These are phyloP conservation scores for Ustilago shanxiensis DNA, from an alignment of 1,284 basidiomycete genomes.

Conservation along the genomic window DNA sequence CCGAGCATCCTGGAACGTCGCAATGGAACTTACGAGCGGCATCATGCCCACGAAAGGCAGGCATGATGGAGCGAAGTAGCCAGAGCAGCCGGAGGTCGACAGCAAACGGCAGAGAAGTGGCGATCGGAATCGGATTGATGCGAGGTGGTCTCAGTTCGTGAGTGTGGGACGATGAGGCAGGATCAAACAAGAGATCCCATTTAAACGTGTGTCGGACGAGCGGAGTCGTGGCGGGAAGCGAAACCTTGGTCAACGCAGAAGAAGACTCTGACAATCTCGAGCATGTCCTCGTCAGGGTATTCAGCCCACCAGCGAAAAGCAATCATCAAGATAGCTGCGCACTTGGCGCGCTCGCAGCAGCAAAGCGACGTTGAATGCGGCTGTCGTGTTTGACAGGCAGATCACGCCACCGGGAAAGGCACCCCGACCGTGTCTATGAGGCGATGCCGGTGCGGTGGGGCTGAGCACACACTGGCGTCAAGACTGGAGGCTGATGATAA, in stretches of 20 bases:
- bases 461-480: conserved; percentile 2
- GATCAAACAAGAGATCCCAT: background rate
- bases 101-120: background rate
- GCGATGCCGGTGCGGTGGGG: conserved; percentile 8
- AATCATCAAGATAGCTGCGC: background rate
- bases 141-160: background rate
- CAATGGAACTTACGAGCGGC: conserved; percentile 43
- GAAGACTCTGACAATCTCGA: background rate
- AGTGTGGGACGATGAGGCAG: conserved; percentile 23
- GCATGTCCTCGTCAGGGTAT: conserved; percentile 22
- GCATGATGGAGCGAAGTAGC: conserved; percentile 19
- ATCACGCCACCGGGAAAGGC: conserved; percentile 17
- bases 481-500: conserved; percentile 7
- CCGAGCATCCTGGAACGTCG: conserved; percentile 39
- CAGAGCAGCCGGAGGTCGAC: background rate
- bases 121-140: background rate
- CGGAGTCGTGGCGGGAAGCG: conserved; percentile 4
- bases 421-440: background rate
- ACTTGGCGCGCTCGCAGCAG: conserved; percentile 18
- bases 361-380: background rate
- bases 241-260: background rate
- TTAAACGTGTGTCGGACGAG: conserved; percentile 11
- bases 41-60: conserved; percentile 37
- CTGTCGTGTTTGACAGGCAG: conserved; percentile 10
- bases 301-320: conserved; percentile 19